Percentiles rank a stretch among this genome's conserved stretches.
These are phyloP conservation scores for Penicillium tannophilum DNA, from an alignment of 495 filamentous ascomycete genomes.

Conservation along the genomic window DNA sequence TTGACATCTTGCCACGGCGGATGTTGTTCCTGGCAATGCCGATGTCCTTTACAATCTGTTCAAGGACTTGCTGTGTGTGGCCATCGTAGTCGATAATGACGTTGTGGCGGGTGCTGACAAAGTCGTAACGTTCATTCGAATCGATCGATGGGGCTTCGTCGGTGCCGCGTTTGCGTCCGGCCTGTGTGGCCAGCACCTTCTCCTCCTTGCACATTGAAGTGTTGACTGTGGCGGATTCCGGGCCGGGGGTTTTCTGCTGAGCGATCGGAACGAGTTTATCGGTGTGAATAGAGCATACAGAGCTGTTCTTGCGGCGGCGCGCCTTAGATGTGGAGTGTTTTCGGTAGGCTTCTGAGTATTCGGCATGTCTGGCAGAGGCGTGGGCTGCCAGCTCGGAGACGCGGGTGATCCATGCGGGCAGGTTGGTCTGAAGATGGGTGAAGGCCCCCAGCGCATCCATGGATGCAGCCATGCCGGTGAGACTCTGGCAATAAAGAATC, in stretches of 20 bases:
- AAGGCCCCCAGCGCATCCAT: constrained; percentile 69
- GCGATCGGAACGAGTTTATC: constrained; percentile 29
- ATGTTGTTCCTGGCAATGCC: constrained; percentile 79
- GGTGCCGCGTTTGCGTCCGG: constrained; percentile 31
- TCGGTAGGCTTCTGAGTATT: constrained; percentile 55
- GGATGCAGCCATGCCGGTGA: constrained; percentile 25
- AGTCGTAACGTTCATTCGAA: constrained; percentile 43
- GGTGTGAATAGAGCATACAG: constrained; percentile 52
- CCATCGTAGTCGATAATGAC: constrained; percentile 90
- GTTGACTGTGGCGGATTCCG: constrained; percentile 13
- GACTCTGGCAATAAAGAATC: background rate
- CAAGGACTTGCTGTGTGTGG: constrained; percentile 77
- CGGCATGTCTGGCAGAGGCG: constrained; percentile 67
- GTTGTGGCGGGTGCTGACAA: constrained; percentile 73
- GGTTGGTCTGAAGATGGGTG: constrained; percentile 53
- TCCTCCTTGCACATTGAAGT: constrained; percentile 11
- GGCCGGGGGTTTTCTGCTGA: constrained; percentile 19
- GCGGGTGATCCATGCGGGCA: constrained; percentile 68
- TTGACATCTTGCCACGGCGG: constrained; percentile 67
- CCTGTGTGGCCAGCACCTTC: constrained; percentile 19
- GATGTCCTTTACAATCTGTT: constrained; percentile 77
- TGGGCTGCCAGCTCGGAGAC: constrained; percentile 70
- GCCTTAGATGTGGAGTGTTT: constrained; percentile 28
- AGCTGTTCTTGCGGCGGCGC: constrained; percentile 45
- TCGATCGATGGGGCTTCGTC: constrained; percentile 34